Conservation (phyloP, 2,329 filamentous ascomycete genomes). For the Aureobasidium sp. region DNA sequence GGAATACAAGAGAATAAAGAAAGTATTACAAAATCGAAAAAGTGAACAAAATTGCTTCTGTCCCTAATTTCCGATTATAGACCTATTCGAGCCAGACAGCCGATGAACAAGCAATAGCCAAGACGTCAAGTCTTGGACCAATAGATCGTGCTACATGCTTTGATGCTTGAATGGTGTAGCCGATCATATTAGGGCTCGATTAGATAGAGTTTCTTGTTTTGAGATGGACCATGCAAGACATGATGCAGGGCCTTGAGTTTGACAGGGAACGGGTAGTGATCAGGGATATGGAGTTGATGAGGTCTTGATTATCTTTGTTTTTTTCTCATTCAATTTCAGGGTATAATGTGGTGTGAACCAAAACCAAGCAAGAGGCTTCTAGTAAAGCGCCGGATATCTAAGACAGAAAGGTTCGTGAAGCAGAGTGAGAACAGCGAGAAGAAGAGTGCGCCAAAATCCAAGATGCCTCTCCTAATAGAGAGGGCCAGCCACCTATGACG, state of each 20-base stretch:
- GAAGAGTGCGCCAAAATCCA: background rate
- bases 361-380: background rate
- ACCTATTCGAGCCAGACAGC: too few relatives aligned
- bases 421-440: background rate
- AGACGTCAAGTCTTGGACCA: background rate
- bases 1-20: too few relatives aligned
- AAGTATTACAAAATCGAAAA: too few relatives aligned
- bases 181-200: background rate
- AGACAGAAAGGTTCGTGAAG: background rate
- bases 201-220: background rate
- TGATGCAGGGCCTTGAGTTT: background rate
- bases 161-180: background rate
- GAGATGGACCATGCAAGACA: background rate
- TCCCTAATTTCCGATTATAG: too few relatives aligned
- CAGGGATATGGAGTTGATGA: too few relatives aligned
- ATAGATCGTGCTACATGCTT: background rate
- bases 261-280: background rate
- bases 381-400: conserved; percentile 5
- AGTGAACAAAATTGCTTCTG: too few relatives aligned
- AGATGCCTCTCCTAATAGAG: background rate
- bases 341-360: background rate
- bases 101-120: background rate
- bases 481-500: background rate
- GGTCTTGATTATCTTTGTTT: background rate
- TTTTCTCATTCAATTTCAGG: background rate